Percentiles rank a stretch among this genome's conserved stretches.
phyloP scores from a whole-genome alignment of 768 basidiomycete species.

The Mycena venus region DNA sequence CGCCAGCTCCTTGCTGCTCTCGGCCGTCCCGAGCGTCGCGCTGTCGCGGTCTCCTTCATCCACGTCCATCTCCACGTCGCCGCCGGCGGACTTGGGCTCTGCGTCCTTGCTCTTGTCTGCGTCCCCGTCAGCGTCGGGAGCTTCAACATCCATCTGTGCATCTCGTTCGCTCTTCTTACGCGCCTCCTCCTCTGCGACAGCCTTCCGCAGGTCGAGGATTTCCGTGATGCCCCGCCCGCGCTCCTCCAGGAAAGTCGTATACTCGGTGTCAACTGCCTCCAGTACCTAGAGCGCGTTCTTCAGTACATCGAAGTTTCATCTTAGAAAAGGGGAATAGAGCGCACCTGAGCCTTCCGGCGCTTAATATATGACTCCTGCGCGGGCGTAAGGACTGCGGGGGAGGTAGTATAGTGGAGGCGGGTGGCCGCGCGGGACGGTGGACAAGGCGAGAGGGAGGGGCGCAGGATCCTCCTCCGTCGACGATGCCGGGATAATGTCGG shows the following conservation, averaged over 20 bases:
- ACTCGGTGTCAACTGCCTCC: conserved; percentile 77
- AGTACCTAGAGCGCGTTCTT: conserved; percentile 58
- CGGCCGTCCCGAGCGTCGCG: conserved; percentile 42
- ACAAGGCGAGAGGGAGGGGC: conserved; percentile 53
- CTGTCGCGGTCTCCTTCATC: conserved; percentile 42
- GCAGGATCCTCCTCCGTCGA: conserved; percentile 47
- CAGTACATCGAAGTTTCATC: neutral
- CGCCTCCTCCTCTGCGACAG: conserved; percentile 76
- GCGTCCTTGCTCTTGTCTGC: conserved; percentile 63
- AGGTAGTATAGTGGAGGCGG: conserved; percentile 86
- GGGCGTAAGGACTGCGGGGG: conserved; percentile 74
- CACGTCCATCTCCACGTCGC: conserved; percentile 56
- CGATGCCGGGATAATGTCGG: conserved; percentile 69
- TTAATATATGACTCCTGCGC: conserved; percentile 78
- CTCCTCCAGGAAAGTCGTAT: conserved; percentile 74
- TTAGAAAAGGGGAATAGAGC: conserved; percentile 19
- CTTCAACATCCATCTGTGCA: conserved; percentile 29
- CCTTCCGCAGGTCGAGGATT: conserved; percentile 70
- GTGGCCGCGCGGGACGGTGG: conserved; percentile 70
- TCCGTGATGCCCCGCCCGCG: conserved; percentile 71
- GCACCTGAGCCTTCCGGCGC: conserved; percentile 74
- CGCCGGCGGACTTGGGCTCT: conserved; percentile 29
- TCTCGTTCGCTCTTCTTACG: conserved; percentile 55
- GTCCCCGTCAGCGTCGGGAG: conserved; percentile 57
- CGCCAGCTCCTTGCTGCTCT: conserved; percentile 49